Evolutionary conservation across 495 filamentous ascomycete species (phyloP), one percentile per base, ranked within the genome.

Genomic region (Tricharina praecox): DNA sequence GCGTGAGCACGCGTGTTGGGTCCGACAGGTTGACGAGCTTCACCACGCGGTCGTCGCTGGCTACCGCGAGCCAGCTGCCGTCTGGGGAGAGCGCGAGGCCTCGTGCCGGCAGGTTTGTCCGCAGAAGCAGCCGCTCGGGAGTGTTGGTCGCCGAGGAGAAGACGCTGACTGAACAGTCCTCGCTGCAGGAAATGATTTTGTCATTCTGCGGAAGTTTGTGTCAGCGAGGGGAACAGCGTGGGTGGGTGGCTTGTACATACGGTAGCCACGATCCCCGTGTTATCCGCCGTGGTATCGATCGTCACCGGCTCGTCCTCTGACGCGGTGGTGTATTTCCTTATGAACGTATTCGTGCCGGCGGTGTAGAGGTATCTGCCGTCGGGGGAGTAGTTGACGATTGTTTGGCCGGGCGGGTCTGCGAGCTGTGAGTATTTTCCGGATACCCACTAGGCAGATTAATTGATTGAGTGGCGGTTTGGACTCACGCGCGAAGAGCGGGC

Each of bases 11-110:
- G 40, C 77, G 72, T 26, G 64, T 77, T 65, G 78, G 87, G 58
- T 94, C 82, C 36, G 80, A 68, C 23, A 78, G 73, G 54, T 78
- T 81, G 48, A 96, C 84, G 30, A 97, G 69, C 56, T 88, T 92
- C 28, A 95, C 84, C 0, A 77, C 79, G 26, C 92, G 70, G 59
- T 97, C 90, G 65, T 97, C 92, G 73, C 87, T 94, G 24, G 92
- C 82, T n/a, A 96, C 82, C 30, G 90, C 90, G 40, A 74, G 79
- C 92, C 85, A 96, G 58, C 80, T 74, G 0, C 74, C 73, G 62
- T 97, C 85, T 4, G 75, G 77, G 3, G 85, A 87, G 13, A 96
- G 65, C 1, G 79, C 79, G 49, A 97, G 70, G 58, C 94, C 86
- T 59, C 90, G 72, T 11, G 93, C 74, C 5, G 90, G 81, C 7